Evolutionary conservation across 192 early-diverging fungal species (phyloP), one percentile per base, ranked within the genome.

Genomic region (Coemansia sp.): DNA sequence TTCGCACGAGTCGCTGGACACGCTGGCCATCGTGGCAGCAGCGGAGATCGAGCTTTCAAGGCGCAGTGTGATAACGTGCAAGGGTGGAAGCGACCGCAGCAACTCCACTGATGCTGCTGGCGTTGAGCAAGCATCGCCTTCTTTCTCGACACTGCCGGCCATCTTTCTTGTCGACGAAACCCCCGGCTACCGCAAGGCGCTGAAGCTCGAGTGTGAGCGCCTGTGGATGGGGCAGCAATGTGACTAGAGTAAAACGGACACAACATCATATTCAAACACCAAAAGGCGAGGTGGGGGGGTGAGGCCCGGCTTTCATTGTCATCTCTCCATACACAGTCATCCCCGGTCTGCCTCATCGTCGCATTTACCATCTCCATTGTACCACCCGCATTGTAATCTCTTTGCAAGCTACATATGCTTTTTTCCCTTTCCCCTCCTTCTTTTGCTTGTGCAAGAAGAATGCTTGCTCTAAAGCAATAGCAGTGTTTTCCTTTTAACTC

Each of bases 151-250:
- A n/a, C n/a, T n/a, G n/a, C 35, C 61, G 6, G 10, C 45, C 14
- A 52, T 58, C 24, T 30, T n/a, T 20, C 21, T 6, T 8, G 7
- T 34, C 30, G 12, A 8, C 30, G 53, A 30, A 10, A 6, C 23
- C 16, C 48, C 60, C 10, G 72, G 35, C 0, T 74, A 81, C 57
- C 83, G 75, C 53, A 68, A 75, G 59, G 74, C 73, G 18, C 64
- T 85, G 59, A 62, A 70, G 62, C 68, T 63, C 43, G 83, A 85
- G 44, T 75, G 72, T 63, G 75, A 84, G 69, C 67, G 78, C 12
- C 62, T 85, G 72, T 63, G 60, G 18, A 69, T 66, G 16, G 56
- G 56, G 30, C 49, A 20, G 26, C 53, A 23, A 33, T 56, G 53
- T 16, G 53, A 56, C 23, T 56, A 15, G 16, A 30, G 6, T 16